phyloP scores from a whole-genome alignment of 257 asterid genomes.

The Fraxinus cuspidata region DNA sequence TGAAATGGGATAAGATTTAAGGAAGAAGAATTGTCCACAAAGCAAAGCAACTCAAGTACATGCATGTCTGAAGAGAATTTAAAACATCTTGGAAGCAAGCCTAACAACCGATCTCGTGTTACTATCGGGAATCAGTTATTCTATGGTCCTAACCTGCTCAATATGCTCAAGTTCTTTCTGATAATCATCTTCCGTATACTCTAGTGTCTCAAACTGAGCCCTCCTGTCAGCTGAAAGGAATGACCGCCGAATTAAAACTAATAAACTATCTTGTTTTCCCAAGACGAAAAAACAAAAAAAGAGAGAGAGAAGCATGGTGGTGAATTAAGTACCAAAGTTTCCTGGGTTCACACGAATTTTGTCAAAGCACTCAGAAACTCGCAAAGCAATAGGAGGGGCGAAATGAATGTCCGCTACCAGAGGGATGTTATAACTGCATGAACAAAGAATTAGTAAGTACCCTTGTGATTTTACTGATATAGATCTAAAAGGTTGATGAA shows the following conservation, averaged over 20 bases:
- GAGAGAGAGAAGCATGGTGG: slow-evolving; percentile 16
- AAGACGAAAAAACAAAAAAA: background rate
- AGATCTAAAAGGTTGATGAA: slow-evolving; percentile 18
- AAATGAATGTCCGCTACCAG: slow-evolving; percentile 98
- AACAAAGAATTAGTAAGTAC: slow-evolving; percentile 22
- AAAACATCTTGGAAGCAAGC: background rate
- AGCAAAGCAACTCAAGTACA: background rate
- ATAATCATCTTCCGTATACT: slow-evolving; percentile 95
- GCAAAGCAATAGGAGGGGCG: slow-evolving; percentile 93
- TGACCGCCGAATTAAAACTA: slow-evolving; percentile 22
- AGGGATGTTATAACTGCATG: slow-evolving; percentile 79
- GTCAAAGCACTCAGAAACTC: slow-evolving; percentile 97
- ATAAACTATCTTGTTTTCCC: background rate
- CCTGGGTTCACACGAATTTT: slow-evolving; percentile 99
- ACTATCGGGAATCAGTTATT: slow-evolving; percentile 9
- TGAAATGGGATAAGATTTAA: background rate
- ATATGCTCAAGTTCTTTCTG: slow-evolving; percentile 97
- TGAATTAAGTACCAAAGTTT: slow-evolving; percentile 71
- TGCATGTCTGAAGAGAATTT: slow-evolving; percentile 1
- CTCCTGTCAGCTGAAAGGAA: slow-evolving; percentile 90
- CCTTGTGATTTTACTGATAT: slow-evolving; percentile 11
- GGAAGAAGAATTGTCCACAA: background rate
- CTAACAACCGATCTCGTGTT: background rate
- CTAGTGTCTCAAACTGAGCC: slow-evolving; percentile 93
- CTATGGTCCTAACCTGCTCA: slow-evolving; percentile 64